Percentiles rank a stretch among this genome's conserved stretches.
Evolutionary conservation across 768 basidiomycete species (phyloP).

Genomic region (Rubroboletus pulcherrimus): DNA sequence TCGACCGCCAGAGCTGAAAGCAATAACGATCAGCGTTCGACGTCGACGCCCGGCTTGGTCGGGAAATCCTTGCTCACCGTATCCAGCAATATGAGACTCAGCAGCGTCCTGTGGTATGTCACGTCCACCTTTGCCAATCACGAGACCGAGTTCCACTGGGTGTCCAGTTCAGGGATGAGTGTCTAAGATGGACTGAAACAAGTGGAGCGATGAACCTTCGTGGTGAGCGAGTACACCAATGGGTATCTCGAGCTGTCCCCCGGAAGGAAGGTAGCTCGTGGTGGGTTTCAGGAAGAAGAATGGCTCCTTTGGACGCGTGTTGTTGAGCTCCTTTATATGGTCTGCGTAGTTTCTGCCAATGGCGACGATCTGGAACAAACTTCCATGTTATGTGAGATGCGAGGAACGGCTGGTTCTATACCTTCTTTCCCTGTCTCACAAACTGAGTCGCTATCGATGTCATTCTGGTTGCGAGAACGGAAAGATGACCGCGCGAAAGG

Average conservation of each 20-base stretch:
- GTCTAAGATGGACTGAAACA: neutral
- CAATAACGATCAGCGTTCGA: neutral
- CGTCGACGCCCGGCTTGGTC: too few species aligned
- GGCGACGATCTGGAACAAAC: constrained; percentile 69
- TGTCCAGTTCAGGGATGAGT: neutral
- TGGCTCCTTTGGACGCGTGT: constrained; percentile 82
- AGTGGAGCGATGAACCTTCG: constrained; percentile 56
- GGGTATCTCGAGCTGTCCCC: constrained; percentile 84
- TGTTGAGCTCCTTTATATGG: constrained; percentile 89
- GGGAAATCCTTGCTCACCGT: constrained; percentile 50
- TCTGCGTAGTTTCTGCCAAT: constrained; percentile 94
- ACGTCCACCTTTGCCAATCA: constrained; percentile 85
- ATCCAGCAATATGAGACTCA: constrained; percentile 81
- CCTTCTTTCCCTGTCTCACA: constrained; percentile 47
- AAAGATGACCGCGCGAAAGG: neutral
- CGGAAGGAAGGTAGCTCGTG: constrained; percentile 74
- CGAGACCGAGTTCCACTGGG: constrained; percentile 91
- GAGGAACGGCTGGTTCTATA: neutral
- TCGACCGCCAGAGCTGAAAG: constrained; percentile 83
- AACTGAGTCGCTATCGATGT: constrained; percentile 37
- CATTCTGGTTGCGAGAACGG: constrained; percentile 23
- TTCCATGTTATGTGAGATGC: neutral
- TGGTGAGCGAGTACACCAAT: constrained; percentile 80
- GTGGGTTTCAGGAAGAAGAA: constrained; percentile 99
- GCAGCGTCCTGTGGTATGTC: constrained; percentile 76